These are phyloP conservation scores for Torulaspora maleeae DNA, from an alignment of 805 yeast species.

Conservation along the genomic window DNA sequence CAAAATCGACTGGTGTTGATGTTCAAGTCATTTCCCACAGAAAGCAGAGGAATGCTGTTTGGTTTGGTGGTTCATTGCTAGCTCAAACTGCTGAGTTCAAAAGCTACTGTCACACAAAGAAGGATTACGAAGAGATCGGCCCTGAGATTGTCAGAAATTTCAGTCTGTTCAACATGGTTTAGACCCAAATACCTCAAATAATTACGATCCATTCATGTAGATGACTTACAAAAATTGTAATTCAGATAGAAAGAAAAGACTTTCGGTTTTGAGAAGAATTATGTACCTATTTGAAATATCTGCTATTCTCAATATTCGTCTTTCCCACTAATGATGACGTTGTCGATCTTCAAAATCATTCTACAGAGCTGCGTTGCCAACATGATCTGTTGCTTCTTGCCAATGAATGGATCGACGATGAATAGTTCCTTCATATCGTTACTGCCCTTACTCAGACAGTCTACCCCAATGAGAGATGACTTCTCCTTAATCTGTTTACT, in stretches of 20 bases:
- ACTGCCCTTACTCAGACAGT: slow-evolving; percentile 82
- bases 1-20: slow-evolving; percentile 87
- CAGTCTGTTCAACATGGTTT: slow-evolving; percentile 88
- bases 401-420: slow-evolving; percentile 94
- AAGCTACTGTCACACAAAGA: slow-evolving; percentile 93
- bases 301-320: slow-evolving; percentile 50
- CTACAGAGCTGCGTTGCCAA: slow-evolving; percentile 96
- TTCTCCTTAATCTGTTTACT: slow-evolving; percentile 75
- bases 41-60: slow-evolving; percentile 96
- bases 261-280: background rate
- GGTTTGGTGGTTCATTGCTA: slow-evolving; percentile 97
- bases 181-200: slow-evolving; percentile 15
- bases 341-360: slow-evolving; percentile 95
- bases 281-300: background rate
- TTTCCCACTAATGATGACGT: slow-evolving; percentile 87
- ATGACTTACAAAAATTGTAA: background rate
- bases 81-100: slow-evolving; percentile 97
- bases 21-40: slow-evolving; percentile 96
- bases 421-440: slow-evolving; percentile 92
- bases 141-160: slow-evolving; percentile 97
- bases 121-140: slow-evolving; percentile 96
- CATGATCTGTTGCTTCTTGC: slow-evolving; percentile 92
- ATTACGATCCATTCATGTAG: background rate
- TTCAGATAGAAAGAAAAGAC: background rate
- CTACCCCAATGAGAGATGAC: slow-evolving; percentile 78